A percentile compares a stretch with the other conserved stretches of the same genome.
Evolutionary conservation across 805 yeast genomes (phyloP).

Genomic region (Wickerhamiella australiensis): DNA sequence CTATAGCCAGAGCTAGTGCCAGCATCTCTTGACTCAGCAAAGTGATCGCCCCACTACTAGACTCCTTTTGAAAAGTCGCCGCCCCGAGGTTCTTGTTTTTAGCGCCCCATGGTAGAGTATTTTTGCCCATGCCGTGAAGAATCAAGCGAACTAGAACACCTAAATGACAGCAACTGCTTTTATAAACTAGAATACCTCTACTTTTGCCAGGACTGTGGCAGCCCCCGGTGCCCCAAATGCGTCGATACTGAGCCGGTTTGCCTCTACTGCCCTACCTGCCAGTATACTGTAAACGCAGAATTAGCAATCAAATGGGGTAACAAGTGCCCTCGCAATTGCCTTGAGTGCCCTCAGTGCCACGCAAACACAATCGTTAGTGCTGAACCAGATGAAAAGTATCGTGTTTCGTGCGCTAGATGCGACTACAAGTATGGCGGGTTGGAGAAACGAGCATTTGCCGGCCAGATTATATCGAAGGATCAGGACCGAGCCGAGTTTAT

Average conservation of each 20-base stretch:
- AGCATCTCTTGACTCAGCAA: conserved; percentile 1
- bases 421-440: conserved; percentile 17
- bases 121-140: conserved; percentile 16
- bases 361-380: conserved; percentile 15
- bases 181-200: conserved; percentile 25
- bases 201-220: conserved; percentile 29
- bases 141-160: conserved; percentile 18
- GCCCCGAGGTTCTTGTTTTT: too few species aligned
- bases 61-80: too few species aligned
- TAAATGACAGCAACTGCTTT: conserved; percentile 19
- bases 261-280: conserved; percentile 30
- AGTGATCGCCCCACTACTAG: too few species aligned
- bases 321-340: conserved; percentile 28
- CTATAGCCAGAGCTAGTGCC: conserved; percentile 1
- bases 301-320: conserved; percentile 22
- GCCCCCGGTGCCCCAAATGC: conserved; percentile 30
- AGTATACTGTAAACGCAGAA: conserved; percentile 25
- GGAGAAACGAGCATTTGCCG: conserved; percentile 15
- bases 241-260: conserved; percentile 27
- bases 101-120: conserved; percentile 5
- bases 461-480: conserved; percentile 4
- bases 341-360: conserved; percentile 28
- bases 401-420: conserved; percentile 21
- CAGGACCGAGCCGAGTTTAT: conserved; percentile 3
- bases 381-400: conserved; percentile 12